A percentile compares a stretch with the other conserved stretches of the same genome.
These are phyloP conservation scores for Suillus bovinus DNA, from an alignment of 768 basidiomycete genomes.

Conservation along the genomic window DNA sequence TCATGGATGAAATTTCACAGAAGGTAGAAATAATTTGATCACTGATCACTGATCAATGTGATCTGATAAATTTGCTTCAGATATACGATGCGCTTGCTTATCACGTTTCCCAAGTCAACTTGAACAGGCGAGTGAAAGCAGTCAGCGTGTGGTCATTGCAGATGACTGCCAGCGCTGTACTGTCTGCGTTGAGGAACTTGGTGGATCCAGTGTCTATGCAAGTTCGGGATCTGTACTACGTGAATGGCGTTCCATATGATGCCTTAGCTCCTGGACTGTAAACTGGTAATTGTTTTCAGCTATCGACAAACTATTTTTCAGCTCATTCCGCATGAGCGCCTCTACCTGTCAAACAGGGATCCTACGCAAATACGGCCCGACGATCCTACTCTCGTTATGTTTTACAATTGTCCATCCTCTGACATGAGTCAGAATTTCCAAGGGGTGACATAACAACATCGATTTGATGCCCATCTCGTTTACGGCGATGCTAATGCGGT, in stretches of 20 bases:
- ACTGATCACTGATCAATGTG: neutral
- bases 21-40: slow-evolving; percentile 45
- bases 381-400: neutral
- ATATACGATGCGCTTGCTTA: slow-evolving; percentile 92
- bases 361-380: neutral
- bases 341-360: neutral
- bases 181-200: slow-evolving; percentile 73
- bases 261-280: slow-evolving; percentile 24
- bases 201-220: slow-evolving; percentile 62
- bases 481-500: neutral
- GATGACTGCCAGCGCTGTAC: slow-evolving; percentile 85
- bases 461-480: neutral
- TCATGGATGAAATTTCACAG: slow-evolving; percentile 87
- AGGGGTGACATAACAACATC: neutral
- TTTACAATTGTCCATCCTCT: neutral
- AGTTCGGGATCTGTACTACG: slow-evolving; percentile 29
- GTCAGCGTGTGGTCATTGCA: slow-evolving; percentile 96
- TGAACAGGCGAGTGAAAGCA: slow-evolving; percentile 85
- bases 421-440: neutral
- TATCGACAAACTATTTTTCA: neutral
- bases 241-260: slow-evolving; percentile 34
- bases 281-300: neutral
- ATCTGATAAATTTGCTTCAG: slow-evolving; percentile 33
- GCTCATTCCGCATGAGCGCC: neutral
- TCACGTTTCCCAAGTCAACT: slow-evolving; percentile 89